Base-by-base conservation (phyloP, 2,329 filamentous ascomycete genomes). In the Arthrobotrys sinensis region DNA sequence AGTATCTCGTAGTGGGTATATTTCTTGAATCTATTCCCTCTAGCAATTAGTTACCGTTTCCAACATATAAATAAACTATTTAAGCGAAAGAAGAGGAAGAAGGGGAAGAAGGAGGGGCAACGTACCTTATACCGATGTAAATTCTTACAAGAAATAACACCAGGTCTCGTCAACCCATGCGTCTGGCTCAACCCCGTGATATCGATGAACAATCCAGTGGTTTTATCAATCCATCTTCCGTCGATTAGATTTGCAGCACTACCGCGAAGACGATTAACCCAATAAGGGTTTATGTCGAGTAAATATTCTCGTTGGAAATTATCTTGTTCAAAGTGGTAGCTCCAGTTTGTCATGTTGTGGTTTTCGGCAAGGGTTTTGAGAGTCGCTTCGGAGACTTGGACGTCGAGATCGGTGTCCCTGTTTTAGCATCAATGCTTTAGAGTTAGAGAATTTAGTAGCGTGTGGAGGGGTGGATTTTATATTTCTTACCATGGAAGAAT, bases 181-280 rank as follows among this genome's bases (percentile, higher is more conserved):
- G 91, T 88, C 85, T 93, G 91, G 63, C 89, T 89, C 40, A 96
- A 85, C 11, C 89, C 92, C 0, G 93, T 96, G 82, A 96, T 93
- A 83, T 96, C 93, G 83, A 96, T 90, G 84, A 92, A 96, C 82
- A 95, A 87, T 57, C 93, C 93, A 81, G 91, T 96, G 69, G 85
- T 84, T 75, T 88, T 87, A 84, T 96, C 92, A 82, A 96, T 92
- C 92, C 92, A 96, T 53, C 93, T 88, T 24, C 91, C 93, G 84
- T 96, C 93, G 81, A 96, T 96, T 70, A 96, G 88, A 83, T 96
- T 96, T 82, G 87, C 85, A 16, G 92, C 92, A 81, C 92, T 88
- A 50, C 90, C 90, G 21, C 89, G 87, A 28, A 86, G 86, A 1
- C 91, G 85, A 68, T 91, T 88, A 72, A 85, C 86, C 81, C 90